Base-by-base conservation (phyloP, 225 moss, liverwort and hornwort genomes). In the Marchantia polymorpha region DNA sequence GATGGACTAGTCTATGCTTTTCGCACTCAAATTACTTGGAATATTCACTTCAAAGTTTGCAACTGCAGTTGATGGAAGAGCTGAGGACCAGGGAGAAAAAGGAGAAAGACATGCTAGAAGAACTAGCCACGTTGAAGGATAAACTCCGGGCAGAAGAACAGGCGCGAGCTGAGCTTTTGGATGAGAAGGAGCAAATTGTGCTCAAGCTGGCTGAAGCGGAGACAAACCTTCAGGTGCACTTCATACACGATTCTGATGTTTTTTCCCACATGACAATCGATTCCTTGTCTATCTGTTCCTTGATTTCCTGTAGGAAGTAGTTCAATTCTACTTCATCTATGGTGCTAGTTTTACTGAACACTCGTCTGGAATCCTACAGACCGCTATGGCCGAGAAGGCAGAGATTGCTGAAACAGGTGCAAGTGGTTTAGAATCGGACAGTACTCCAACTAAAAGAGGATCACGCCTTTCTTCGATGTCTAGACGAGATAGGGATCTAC, bases 81-180 rank as follows among this genome's bases (percentile, higher is more conserved):
- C 81, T 91, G 79, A 79, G 95, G 83, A 82, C 82, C n/a, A 92
- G 92, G 75, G 95, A 96, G 79, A 93, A 91, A 80, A 88, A 86
- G 67, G 95, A 96, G 82, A 96, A 93, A 10, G 91, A 91, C 77
- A 84, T 90, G 70, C 75, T 90, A 88, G 95, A 96, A 83, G 95
- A 93, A 79, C 78, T 96, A 68, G 95, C 95, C 79, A 93, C 93
- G 30, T 74, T 96, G 61, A 92, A 90, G 65, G 95, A 96, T 86
- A 89, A 93, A 49, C 82, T 93, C 27, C 88, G 84, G 63, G 91
- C 93, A 14, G 92, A 96, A 80, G 95, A 93, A 78, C 93, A 93
- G 84, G 86, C 91, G 49, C 92, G 89, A 52, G 68, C 54, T 50
- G 95, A 96, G 86, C 83, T 93, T 47, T 82, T 89, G 15, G 93